Evolutionary conservation across 176 grass and related monocot genomes (phyloP).

Genomic region (Oryza longistaminata): DNA sequence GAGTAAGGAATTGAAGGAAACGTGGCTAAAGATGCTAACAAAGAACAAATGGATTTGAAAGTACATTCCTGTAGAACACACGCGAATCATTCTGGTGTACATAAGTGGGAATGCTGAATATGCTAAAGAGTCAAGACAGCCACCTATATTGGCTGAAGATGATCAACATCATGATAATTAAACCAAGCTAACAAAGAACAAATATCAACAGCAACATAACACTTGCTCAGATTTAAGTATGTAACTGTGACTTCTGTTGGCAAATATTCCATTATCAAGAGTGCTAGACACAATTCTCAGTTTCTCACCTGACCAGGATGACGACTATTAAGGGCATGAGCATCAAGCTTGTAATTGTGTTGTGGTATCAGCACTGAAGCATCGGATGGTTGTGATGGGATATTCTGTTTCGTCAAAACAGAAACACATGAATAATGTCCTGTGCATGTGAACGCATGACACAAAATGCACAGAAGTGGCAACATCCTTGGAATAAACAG

Average conservation of each 20-base stretch:
- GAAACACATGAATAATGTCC: not conserved
- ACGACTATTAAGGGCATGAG: constrained; percentile 71
- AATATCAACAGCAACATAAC: constrained; percentile 1
- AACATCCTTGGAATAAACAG: not conserved
- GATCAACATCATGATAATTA: not conserved
- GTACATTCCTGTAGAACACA: constrained; percentile 2
- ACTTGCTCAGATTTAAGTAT: not conserved
- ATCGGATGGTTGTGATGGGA: constrained; percentile 67
- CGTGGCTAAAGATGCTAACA: constrained; percentile 7
- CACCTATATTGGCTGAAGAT: not conserved
- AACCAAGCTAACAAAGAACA: constrained; percentile 26
- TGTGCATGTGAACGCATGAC: not conserved
- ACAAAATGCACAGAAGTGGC: not conserved
- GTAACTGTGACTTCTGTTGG: not conserved
- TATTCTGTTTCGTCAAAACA: constrained; percentile 63
- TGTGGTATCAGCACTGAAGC: constrained; percentile 77
- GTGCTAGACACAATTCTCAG: constrained; percentile 10
- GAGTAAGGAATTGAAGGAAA: not conserved
- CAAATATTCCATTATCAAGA: constrained; percentile 8
- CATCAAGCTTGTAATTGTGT: constrained; percentile 97
- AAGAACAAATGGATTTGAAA: not conserved
- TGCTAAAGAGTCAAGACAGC: not conserved
- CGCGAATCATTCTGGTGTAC: not conserved
- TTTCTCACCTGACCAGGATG: constrained; percentile 93
- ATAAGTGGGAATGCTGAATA: not conserved